Conservation (phyloP, 805 yeast genomes). For the Millerozyma acaciae region DNA sequence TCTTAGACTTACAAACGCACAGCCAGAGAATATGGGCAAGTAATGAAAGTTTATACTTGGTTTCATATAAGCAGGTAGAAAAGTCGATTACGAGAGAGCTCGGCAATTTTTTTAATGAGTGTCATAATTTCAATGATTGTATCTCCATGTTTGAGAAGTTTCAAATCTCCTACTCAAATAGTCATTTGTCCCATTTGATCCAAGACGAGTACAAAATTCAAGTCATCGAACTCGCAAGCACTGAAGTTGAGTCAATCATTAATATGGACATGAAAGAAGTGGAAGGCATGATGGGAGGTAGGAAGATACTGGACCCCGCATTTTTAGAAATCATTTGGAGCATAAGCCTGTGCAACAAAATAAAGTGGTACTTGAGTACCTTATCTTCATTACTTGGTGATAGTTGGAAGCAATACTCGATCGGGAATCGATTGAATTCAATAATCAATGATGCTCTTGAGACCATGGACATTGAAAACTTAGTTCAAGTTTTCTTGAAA, state of each 20-base stretch:
- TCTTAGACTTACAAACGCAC: constrained; percentile 30
- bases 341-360: constrained; percentile 17
- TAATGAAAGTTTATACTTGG: constrained; percentile 24
- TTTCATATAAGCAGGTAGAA: constrained; percentile 19
- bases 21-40: constrained; percentile 27
- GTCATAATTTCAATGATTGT: constrained; percentile 26
- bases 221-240: constrained; percentile 25
- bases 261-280: constrained; percentile 10
- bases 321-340: constrained; percentile 14
- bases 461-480: constrained; percentile 48
- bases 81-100: constrained; percentile 17
- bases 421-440: constrained; percentile 55
- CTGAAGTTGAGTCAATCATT: constrained; percentile 21
- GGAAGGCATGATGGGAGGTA: constrained; percentile 2
- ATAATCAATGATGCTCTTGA: constrained; percentile 46
- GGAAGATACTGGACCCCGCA: constrained; percentile 4
- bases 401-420: constrained; percentile 35
- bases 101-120: constrained; percentile 22
- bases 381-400: constrained; percentile 27
- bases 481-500: too few species aligned
- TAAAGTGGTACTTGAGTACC: constrained; percentile 19
- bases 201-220: constrained; percentile 34
- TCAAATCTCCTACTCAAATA: constrained; percentile 10
- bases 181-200: constrained; percentile 20
- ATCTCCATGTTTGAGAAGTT: constrained; percentile 22